These are phyloP conservation scores for Leucosporidium creatinivorum DNA, from an alignment of 768 basidiomycete species.

Conservation along the genomic window DNA sequence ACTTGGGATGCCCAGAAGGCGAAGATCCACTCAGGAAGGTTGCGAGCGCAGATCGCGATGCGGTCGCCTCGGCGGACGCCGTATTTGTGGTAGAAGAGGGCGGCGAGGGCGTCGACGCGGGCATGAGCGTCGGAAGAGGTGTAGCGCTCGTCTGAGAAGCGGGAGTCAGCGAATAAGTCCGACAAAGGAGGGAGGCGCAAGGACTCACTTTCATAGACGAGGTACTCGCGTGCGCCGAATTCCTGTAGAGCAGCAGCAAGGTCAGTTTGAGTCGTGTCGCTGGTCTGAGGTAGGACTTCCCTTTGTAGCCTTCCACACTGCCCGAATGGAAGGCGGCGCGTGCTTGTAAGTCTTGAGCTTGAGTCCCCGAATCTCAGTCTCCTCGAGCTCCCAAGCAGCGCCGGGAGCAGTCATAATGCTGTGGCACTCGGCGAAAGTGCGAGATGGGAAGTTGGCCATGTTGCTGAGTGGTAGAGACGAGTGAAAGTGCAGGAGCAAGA, in stretches of 20 bases:
- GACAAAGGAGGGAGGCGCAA: neutral
- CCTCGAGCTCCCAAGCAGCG: neutral
- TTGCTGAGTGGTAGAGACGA: neutral
- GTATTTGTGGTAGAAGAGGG: conserved; percentile 43
- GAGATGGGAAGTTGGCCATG: neutral
- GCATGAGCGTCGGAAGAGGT: conserved; percentile 50
- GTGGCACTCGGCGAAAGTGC: neutral
- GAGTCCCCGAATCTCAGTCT: neutral
- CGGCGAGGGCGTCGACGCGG: conserved; percentile 2
- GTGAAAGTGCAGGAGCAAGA: neutral
- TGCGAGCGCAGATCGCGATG: conserved; percentile 60
- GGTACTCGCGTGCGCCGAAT: conserved; percentile 49
- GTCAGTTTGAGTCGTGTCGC: too few species aligned
- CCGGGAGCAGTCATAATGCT: neutral
- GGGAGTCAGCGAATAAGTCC: neutral
- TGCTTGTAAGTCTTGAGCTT: neutral
- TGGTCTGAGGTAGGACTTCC: too few species aligned
- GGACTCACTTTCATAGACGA: conserved; percentile 49
- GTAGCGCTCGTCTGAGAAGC: conserved; percentile 41
- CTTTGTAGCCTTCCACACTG: neutral
- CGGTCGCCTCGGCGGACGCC: conserved; percentile 49
- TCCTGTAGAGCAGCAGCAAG: conserved; percentile 34
- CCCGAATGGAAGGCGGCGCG: neutral
- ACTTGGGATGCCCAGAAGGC: conserved; percentile 58
- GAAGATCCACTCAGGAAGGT: conserved; percentile 50